Evolutionary conservation across 441 rosid species (phyloP).

Genomic region (Jatropha multifida): DNA sequence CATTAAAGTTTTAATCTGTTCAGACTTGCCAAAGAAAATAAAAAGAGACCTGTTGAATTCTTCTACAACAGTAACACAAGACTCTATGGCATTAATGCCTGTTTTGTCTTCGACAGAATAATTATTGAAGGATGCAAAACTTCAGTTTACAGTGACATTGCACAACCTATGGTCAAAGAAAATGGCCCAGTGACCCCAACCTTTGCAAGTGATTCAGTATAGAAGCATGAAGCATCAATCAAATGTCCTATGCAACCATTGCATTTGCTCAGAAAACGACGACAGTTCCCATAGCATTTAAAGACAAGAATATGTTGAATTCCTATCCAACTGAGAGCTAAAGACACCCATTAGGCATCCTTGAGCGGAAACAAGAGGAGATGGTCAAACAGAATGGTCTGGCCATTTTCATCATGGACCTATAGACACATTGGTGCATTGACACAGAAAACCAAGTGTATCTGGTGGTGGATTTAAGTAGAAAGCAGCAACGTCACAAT

Average conservation of each 20-base stretch:
- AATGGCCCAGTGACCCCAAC: neutral
- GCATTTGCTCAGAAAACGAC: neutral
- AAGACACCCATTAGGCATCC: too few species aligned
- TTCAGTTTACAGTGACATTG: neutral
- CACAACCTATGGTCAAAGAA: neutral
- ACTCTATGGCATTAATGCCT: neutral
- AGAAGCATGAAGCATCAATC: neutral
- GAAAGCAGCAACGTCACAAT: neutral
- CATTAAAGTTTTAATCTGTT: slow-evolving; percentile 16
- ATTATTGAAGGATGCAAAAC: neutral
- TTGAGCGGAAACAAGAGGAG: neutral
- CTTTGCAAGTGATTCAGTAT: neutral
- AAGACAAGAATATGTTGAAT: neutral
- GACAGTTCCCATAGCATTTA: neutral
- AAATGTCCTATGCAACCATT: neutral
- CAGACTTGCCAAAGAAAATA: slow-evolving; percentile 5
- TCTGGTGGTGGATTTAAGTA: neutral
- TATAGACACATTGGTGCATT: neutral
- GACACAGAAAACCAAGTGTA: neutral
- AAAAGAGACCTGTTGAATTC: neutral
- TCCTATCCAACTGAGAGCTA: neutral
- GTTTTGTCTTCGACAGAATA: neutral
- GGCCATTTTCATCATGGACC: neutral
- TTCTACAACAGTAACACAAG: too few species aligned
- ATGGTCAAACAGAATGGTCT: neutral